Evolutionary conservation across 2,329 filamentous ascomycete genomes (phyloP).

Genomic region (Neoascochyta sp.): DNA sequence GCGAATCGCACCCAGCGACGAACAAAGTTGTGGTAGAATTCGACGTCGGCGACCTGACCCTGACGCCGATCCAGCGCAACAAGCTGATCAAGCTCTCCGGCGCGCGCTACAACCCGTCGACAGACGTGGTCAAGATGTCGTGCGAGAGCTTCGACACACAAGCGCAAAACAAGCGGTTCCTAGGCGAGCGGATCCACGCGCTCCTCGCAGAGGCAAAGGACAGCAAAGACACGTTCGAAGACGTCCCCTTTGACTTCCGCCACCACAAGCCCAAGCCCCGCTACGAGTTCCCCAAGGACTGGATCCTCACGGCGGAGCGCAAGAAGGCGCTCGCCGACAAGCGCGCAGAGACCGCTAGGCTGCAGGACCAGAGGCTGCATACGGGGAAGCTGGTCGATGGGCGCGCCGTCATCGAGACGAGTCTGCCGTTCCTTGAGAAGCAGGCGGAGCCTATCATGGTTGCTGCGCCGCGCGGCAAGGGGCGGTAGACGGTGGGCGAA

Average conservation of each 20-base stretch:
- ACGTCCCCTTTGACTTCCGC: conserved; percentile 83
- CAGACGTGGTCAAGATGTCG: conserved; percentile 79
- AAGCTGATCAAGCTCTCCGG: conserved; percentile 90
- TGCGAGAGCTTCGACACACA: conserved; percentile 84
- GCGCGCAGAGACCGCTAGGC: conserved; percentile 51
- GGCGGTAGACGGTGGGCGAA: conserved; percentile 1
- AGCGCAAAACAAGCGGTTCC: conserved; percentile 95
- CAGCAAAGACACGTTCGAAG: conserved; percentile 74
- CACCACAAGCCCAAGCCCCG: conserved; percentile 70
- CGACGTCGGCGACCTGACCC: conserved; percentile 65
- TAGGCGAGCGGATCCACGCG: conserved; percentile 71
- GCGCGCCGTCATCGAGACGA: conserved; percentile 39
- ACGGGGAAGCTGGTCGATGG: conserved; percentile 57
- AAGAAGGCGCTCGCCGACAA: conserved; percentile 60
- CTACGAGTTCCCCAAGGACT: conserved; percentile 73
- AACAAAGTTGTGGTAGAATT: conserved; percentile 95
- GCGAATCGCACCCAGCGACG: conserved; percentile 85
- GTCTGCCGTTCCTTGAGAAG: conserved; percentile 21
- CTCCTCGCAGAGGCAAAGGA: conserved; percentile 74
- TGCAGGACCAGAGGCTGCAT: conserved; percentile 55
- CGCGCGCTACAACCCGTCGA: conserved; percentile 80
- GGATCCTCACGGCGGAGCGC: conserved; percentile 72
- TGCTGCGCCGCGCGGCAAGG: conserved; percentile 13
- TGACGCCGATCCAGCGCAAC: conserved; percentile 63
- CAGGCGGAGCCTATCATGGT: conserved; percentile 18